Evolutionary conservation across 805 yeast genomes (phyloP).

Genomic region (Suhomyces xylopsoci): DNA sequence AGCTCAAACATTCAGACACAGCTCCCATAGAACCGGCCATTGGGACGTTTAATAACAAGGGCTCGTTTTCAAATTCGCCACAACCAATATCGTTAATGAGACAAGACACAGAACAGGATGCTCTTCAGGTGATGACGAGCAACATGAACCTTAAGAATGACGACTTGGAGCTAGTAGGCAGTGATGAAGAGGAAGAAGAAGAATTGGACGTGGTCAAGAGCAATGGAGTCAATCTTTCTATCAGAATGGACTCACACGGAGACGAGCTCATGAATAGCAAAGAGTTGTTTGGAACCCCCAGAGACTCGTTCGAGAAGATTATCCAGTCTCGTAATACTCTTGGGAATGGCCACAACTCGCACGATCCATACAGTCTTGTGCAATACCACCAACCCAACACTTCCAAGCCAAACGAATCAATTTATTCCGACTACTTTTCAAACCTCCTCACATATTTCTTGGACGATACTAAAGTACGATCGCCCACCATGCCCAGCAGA

Average conservation of each 20-base stretch:
- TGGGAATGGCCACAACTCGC: slow-evolving; percentile 7
- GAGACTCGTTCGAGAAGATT: slow-evolving; percentile 34
- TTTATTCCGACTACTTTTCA: slow-evolving; percentile 40
- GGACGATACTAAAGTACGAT: slow-evolving; percentile 33
- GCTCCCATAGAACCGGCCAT: slow-evolving; percentile 33
- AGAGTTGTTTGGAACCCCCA: slow-evolving; percentile 42
- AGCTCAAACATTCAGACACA: slow-evolving; percentile 31
- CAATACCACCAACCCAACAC: slow-evolving; percentile 37
- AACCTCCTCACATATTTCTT: slow-evolving; percentile 51
- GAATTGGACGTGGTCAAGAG: slow-evolving; percentile 2
- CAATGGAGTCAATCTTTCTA: slow-evolving; percentile 3
- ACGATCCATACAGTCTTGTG: slow-evolving; percentile 38
- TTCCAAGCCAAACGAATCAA: slow-evolving; percentile 16
- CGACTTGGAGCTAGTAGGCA: slow-evolving; percentile 34
- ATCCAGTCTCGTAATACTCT: slow-evolving; percentile 15
- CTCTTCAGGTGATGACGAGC: slow-evolving; percentile 31
- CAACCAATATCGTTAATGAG: slow-evolving; percentile 9
- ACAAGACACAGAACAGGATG: slow-evolving; percentile 43
- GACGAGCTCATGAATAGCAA: slow-evolving; percentile 38
- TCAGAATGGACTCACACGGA: slow-evolving; percentile 12
- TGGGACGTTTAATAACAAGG: slow-evolving; percentile 25
- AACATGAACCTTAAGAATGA: slow-evolving; percentile 33
- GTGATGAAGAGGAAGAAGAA: slow-evolving; percentile 29
- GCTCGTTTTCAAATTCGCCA: slow-evolving; percentile 12
- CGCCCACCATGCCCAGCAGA: slow-evolving; percentile 30